phyloP scores from a whole-genome alignment of 2,329 filamentous ascomycete genomes.

The Colletotrichum musicola region DNA sequence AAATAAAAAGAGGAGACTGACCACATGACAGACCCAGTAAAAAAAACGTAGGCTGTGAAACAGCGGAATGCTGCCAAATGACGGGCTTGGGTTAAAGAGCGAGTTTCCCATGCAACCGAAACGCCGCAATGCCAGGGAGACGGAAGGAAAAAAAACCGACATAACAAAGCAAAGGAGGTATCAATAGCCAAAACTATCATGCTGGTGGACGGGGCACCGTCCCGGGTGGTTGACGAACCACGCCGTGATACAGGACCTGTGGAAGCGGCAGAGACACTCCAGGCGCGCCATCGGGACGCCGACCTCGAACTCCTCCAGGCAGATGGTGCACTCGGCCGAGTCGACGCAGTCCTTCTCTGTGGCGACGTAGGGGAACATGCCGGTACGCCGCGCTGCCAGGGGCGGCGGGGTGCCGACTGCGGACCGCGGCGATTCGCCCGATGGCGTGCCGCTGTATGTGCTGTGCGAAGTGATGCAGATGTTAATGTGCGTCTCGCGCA shows the following conservation, averaged over 20 bases:
- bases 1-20: conserved; percentile 17
- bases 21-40: background rate
- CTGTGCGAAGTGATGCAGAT: conserved; percentile 69
- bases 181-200: conserved; percentile 69
- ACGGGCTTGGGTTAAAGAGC: conserved; percentile 29
- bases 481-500: conserved; percentile 70
- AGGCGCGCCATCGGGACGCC: conserved; percentile 74
- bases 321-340: conserved; percentile 76
- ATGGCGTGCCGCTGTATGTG: conserved; percentile 56
- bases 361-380: conserved; percentile 73
- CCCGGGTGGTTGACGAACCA: conserved; percentile 75
- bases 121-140: conserved; percentile 29
- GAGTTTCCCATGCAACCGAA: conserved; percentile 21
- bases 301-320: conserved; percentile 74
- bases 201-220: conserved; percentile 75
- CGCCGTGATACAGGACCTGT: conserved; percentile 69
- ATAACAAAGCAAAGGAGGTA: conserved; percentile 2
- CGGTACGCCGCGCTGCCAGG: conserved; percentile 61
- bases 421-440: conserved; percentile 39
- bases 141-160: background rate
- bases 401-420: conserved; percentile 46
- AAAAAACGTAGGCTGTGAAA: conserved; percentile 1
- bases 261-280: conserved; percentile 76
- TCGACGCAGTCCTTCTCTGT: conserved; percentile 79
- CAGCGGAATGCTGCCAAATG: conserved; percentile 9